Evolutionary conservation across 331 rosid genomes (phyloP).

Genomic region (Malus hybrid): DNA sequence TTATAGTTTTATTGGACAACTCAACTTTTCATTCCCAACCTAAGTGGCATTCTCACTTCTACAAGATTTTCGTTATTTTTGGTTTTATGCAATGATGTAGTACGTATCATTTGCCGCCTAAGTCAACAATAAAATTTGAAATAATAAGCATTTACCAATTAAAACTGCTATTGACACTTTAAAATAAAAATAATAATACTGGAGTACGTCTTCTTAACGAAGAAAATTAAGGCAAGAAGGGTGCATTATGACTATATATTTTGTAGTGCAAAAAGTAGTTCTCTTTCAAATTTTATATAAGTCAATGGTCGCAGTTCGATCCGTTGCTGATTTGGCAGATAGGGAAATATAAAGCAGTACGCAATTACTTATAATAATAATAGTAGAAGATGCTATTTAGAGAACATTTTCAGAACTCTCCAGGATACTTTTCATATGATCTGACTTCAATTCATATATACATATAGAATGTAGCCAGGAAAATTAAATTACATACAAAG

Average conservation of each 20-base stretch:
- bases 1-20: not conserved
- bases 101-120: not conserved
- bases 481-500: not conserved
- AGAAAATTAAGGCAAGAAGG: not conserved
- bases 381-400: not conserved
- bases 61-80: too few species aligned
- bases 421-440: not conserved
- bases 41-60: too few species aligned
- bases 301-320: not conserved
- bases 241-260: not conserved
- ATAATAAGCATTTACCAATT: not conserved
- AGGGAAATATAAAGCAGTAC: not conserved
- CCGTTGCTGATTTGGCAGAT: conserved; percentile 1
- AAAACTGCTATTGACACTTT: not conserved
- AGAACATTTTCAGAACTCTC: not conserved
- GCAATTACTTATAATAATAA: not conserved
- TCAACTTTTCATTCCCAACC: too few species aligned
- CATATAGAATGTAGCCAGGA: not conserved
- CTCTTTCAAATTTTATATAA: not conserved
- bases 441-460: conserved; percentile 5
- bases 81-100: not conserved
- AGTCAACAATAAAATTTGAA: not conserved
- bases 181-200: too few species aligned
- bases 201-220: not conserved
- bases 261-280: not conserved